These are phyloP conservation scores for Aspergillus wentii DNA, from an alignment of 495 filamentous ascomycete species.

Conservation along the genomic window DNA sequence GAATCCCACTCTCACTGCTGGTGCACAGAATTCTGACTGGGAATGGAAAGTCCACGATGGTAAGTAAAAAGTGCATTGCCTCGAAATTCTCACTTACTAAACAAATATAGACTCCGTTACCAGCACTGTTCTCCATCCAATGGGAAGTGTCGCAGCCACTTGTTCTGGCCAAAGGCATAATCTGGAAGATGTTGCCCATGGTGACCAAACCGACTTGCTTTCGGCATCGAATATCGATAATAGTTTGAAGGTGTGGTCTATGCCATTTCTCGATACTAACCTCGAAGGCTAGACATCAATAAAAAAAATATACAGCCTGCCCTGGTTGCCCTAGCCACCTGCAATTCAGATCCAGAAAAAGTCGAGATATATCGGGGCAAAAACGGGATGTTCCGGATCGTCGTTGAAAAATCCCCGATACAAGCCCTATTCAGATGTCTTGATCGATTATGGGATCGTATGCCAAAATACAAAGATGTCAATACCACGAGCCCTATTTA, in stretches of 20 bases:
- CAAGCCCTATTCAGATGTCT: too few species aligned
- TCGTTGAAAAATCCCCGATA: too few species aligned
- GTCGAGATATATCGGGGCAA: too few species aligned
- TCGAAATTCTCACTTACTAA: constrained; percentile 8
- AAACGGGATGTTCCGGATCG: too few species aligned
- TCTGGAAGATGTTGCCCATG: constrained; percentile 8
- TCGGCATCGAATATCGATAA: constrained; percentile 38
- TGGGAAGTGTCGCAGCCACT: constrained; percentile 66
- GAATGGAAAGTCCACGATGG: constrained; percentile 55
- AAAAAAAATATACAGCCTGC: too few species aligned
- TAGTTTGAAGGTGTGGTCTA: constrained; percentile 61
- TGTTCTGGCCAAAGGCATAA: constrained; percentile 59
- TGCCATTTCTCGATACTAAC: constrained; percentile 20
- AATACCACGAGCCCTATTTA: too few species aligned
- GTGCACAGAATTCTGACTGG: constrained; percentile 49
- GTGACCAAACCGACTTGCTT: constrained; percentile 4
- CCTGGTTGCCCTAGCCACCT: too few species aligned
- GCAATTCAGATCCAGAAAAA: too few species aligned
- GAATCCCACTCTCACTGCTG: constrained; percentile 50
- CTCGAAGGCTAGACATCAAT: not conserved
- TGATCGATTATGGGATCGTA: too few species aligned
- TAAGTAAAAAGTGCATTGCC: constrained; percentile 19
- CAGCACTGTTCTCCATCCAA: constrained; percentile 60
- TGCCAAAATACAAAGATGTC: too few species aligned
- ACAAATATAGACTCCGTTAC: constrained; percentile 48